Base-by-base conservation (phyloP, 139 green algal species). In the Picochlorum sp. region DNA sequence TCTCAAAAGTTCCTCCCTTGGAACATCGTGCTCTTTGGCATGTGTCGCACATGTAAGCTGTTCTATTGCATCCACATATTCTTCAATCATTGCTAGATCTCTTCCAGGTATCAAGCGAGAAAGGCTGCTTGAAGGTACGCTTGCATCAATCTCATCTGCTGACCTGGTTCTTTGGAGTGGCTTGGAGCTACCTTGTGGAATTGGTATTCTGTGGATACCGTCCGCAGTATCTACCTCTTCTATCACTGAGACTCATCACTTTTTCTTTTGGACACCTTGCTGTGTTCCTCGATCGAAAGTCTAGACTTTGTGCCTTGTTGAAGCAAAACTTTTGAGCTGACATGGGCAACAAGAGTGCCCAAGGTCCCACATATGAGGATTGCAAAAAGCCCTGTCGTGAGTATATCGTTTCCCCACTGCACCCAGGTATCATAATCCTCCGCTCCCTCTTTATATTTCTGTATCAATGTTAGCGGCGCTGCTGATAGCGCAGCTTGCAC, bases 401-500 rank as follows among this genome's bases (percentile, higher is more conserved):
- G 49, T 10, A 86, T 77, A 26, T 85, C 71, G 16, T 83, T 52
- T 11, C 79, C 81, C 71, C 79, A 84, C 28, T 54, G 45, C 1
- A 51, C 4, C 49, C 74, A 83, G 8, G 72, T 50, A 4, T 52
- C 26, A 13, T 63, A 68, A 10, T 76, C 50, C 14, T 64, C 45
- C 1, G 38, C 55, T 38, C 24, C 18, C 0, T 13, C 3, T 30
- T 70, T 73, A 38, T 67, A 71, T 44, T 54, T 62, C 21, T 75
- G 21, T 20, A 85, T 85, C 24, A 88, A 51, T 5, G 72, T 45
- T 21, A 77, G 49, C 3, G 69, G 68, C 2, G 68, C 62, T 32
- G 51, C 71, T 16, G 71, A 78, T 59, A 90, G 76, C 1, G 85
- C 79, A 4, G 87, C 87, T 68, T 95, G 88, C 67, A 95, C 87